Evolutionary conservation across 345 rosid genomes (phyloP), one percentile per base, ranked within the genome.

Genomic region (Abelmoschus esculentus): DNA sequence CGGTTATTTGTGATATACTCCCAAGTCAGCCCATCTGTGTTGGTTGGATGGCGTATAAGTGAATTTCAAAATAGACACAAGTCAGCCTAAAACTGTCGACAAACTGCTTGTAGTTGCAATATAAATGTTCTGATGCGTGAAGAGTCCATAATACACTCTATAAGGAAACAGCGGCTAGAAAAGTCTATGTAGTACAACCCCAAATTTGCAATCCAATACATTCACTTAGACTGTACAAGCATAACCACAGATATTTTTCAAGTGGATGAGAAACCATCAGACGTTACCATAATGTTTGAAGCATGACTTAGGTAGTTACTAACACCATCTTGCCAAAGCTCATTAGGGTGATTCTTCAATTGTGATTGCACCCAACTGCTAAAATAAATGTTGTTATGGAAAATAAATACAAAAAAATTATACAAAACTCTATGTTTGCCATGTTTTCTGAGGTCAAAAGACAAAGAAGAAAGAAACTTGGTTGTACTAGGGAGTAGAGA

Each of bases 261-360:
- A 42, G n/a, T 10, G 67, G 49, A 52, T 19, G 50, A 57, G 55
- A 67, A 69, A 13, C 31, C 31, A 44, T 44, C 32, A 61, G 60
- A 22, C 47, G 17, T 32, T 87, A 95, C 97, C 96, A 83, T 79
- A 70, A 91, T 88, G 66, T 81, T 73, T 49, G 97, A 88, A 53
- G 97, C 83, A 87, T 91, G 96, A 80, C 79, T 73, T 73, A 87
- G 79, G 79, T 95, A 95, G 73, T 91, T 96, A 34, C 67, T 78
- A 76, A 86, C 76, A 34, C 96, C 99, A 83, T 91, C 96, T 76
- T 91, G 96, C 99, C 99, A 95, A 63, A 95, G 96, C 87, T 91
- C 99, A 83, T 95, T 92, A 29, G 97, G 96, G 70, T 90, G 96
- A 76, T 91, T 84, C 87, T 87, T 91, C 67, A 95, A 77, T 81